Percentiles rank a stretch among this genome's conserved stretches.
Conservation (phyloP, 768 basidiomycete species). For the Hortiboletus flavorubellus region DNA sequence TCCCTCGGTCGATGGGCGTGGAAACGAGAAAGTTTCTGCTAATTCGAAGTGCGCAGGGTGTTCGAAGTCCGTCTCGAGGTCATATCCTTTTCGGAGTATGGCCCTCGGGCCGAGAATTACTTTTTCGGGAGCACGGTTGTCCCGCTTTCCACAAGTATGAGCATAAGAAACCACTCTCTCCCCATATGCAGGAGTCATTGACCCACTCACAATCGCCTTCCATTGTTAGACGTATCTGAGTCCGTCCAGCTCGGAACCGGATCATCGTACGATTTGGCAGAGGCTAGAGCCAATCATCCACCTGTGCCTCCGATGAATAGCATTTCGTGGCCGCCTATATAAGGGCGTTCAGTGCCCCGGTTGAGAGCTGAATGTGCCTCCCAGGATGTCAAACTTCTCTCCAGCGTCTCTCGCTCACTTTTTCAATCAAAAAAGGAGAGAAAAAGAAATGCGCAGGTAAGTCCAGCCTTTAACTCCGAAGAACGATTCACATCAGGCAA, state of each 20-base stretch:
- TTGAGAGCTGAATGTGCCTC: neutral
- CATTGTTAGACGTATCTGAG: neutral
- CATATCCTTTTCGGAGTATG: neutral
- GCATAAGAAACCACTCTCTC: neutral
- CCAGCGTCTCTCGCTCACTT: neutral
- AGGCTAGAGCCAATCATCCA: slow-evolving; percentile 13
- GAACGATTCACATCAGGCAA: neutral
- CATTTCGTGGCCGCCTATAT: slow-evolving; percentile 13
- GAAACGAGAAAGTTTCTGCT: neutral
- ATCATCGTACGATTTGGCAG: slow-evolving; percentile 6
- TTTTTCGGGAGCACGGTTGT: neutral
- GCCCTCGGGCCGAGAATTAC: neutral
- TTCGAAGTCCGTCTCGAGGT: neutral
- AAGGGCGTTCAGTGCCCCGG: neutral
- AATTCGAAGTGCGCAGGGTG: neutral
- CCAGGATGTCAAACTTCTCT: neutral
- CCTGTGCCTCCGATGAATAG: slow-evolving; percentile 11
- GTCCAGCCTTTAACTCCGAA: neutral
- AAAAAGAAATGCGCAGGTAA: neutral
- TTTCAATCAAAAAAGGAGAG: neutral
- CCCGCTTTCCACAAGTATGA: neutral
- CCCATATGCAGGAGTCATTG: neutral
- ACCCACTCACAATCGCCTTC: slow-evolving; percentile 14
- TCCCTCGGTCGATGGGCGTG: no score
- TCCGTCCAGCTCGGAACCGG: neutral